Conservation (phyloP, 768 basidiomycete species). For the Boletus huronensis region DNA sequence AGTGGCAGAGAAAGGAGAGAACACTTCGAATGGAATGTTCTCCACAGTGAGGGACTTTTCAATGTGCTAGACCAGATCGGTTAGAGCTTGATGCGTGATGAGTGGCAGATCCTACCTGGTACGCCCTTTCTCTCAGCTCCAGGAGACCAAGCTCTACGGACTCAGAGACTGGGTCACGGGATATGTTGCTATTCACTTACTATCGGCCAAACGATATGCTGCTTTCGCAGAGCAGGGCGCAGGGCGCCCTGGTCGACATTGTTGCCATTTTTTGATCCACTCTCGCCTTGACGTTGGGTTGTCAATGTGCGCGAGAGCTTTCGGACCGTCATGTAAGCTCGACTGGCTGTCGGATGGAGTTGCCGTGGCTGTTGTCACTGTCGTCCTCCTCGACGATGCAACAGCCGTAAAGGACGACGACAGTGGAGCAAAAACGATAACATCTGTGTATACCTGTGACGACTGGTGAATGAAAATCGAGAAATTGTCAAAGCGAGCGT, state of each 20-base stretch:
- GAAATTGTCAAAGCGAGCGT: background rate
- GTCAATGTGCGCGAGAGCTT: conserved; percentile 10
- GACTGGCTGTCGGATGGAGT: conserved; percentile 37
- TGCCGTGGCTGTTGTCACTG: conserved; percentile 7
- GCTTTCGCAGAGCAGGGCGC: conserved; percentile 83
- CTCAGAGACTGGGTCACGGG: background rate
- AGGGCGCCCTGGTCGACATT: conserved; percentile 56
- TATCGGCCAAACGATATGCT: conserved; percentile 78
- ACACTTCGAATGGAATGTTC: conserved; percentile 83
- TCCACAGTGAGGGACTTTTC: conserved; percentile 68
- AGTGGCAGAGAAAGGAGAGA: conserved; percentile 78
- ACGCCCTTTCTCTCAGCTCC: conserved; percentile 73
- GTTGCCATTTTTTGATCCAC: conserved; percentile 74
- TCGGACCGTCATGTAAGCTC: conserved; percentile 26
- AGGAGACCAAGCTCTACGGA: conserved; percentile 61
- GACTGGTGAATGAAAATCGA: conserved; percentile 3
- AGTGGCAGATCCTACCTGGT: conserved; percentile 33
- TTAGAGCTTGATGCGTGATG: background rate
- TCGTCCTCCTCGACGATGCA: conserved; percentile 18
- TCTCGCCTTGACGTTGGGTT: conserved; percentile 46
- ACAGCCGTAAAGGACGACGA: conserved; percentile 58
- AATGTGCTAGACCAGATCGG: conserved; percentile 54
- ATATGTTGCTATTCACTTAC: conserved; percentile 41
- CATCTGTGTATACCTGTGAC: conserved; percentile 76
- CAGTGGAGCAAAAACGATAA: conserved; percentile 78